phyloP scores from a whole-genome alignment of 2,329 filamentous ascomycete species.

The Trichoderma polysporum region DNA sequence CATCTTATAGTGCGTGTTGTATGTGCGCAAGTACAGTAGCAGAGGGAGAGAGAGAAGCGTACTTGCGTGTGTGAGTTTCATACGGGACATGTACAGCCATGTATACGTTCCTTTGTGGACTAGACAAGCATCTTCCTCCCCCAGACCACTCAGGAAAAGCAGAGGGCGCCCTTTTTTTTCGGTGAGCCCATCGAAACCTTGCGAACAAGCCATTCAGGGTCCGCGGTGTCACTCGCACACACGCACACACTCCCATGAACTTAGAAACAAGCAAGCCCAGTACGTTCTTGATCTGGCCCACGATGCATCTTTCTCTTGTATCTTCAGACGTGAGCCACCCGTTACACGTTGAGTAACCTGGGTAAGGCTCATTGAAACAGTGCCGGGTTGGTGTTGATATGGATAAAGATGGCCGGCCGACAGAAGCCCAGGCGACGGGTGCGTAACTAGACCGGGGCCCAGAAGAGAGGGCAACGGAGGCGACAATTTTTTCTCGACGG shows the following conservation, averaged over 20 bases:
- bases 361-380: conserved; percentile 19
- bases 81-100: conserved; percentile 18
- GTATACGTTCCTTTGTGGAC: conserved; percentile 21
- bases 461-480: not conserved
- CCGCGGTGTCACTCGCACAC: not conserved
- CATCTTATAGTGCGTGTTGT: conserved; percentile 21
- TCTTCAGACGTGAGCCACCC: conserved; percentile 6
- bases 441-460: conserved; percentile 7
- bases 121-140: not conserved
- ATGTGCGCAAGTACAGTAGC: conserved; percentile 23
- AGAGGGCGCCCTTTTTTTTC: not conserved
- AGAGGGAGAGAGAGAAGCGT: not conserved
- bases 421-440: conserved; percentile 5
- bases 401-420: conserved; percentile 16
- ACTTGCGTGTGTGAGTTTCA: conserved; percentile 18
- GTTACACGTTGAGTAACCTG: conserved; percentile 14
- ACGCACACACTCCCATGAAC: not conserved
- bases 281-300: not conserved
- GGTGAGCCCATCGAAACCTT: not conserved
- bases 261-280: not conserved
- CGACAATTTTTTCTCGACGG: not conserved
- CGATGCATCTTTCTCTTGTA: not conserved
- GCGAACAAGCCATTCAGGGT: conserved; percentile 14
- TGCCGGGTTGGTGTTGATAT: conserved; percentile 10
- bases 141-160: not conserved